These are phyloP conservation scores for Iberis amara DNA, from an alignment of 441 rosid species.

Conservation along the genomic window DNA sequence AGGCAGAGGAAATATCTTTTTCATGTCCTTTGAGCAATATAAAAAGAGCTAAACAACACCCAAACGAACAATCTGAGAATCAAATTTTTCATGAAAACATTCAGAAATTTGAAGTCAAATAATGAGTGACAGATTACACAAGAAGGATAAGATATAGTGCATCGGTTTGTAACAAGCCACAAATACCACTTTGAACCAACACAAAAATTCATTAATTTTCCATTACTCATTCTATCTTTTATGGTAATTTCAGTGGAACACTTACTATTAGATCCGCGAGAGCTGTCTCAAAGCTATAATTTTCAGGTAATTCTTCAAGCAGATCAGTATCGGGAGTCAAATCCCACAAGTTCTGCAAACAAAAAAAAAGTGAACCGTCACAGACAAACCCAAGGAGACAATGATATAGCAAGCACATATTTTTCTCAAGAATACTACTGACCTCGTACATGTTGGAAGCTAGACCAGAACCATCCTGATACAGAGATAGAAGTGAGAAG, in stretches of 20 bases:
- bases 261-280: conserved; percentile 75
- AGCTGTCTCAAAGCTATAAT: conserved; percentile 60
- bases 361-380: conserved; percentile 2
- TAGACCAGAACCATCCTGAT: conserved; percentile 51
- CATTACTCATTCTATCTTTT: background rate
- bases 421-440: background rate
- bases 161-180: too few species aligned
- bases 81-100: too few species aligned
- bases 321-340: conserved; percentile 65
- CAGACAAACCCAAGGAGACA: too few species aligned
- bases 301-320: conserved; percentile 52
- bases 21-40: too few species aligned
- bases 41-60: too few species aligned
- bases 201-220: background rate
- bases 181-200: too few species aligned
- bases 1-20: too few species aligned
- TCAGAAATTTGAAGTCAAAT: too few species aligned
- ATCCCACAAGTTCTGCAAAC: conserved; percentile 66
- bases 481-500: background rate
- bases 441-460: conserved; percentile 46
- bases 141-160: too few species aligned
- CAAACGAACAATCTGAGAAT: too few species aligned
- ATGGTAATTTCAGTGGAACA: background rate
- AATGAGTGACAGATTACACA: too few species aligned
- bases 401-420: too few species aligned